Evolutionary conservation across 176 grass and related monocot genomes (phyloP), one percentile per base, ranked within the genome.

Genomic region (Leersia perrieri): DNA sequence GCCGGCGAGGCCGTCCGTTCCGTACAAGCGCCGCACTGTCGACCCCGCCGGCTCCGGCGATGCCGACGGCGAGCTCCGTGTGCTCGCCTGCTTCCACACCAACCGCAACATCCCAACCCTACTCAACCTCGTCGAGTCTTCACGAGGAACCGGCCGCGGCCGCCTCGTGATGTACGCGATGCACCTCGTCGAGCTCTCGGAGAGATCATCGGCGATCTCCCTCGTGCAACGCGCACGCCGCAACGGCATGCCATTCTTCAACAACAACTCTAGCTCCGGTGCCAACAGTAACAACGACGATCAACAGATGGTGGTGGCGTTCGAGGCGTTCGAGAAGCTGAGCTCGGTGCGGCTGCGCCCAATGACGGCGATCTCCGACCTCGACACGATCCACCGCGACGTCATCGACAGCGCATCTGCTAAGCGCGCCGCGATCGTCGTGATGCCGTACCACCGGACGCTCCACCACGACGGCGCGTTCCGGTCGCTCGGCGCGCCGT

Each of bases 131-230:
- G 83, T 97, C 2, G 94, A 97, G 82, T 89, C 77, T 36, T 89
- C 94, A 6, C 87, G 91, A 0, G 94, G 94, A 11, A 94, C 82
- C 0, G 70, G 86, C 2, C 74, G 29, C 1, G 68, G 66, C 40
- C 66, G 70, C 11, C 87, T 97, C 35, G 63, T 30, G 13, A 75
- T 97, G 62, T 97, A 91, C 70, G 91, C 91, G 9, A 86, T 97
- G 91, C 94, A 97, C 74, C 90, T 97, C 6, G 80, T 97, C 36
- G 88, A 97, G 91, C 78, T 94, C 16, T 94, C 87, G 4, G 91
- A 97, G 79, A 65, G 91, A 41, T 91, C 89, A 13, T 97, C 94
- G 13, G 86, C 89, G 3, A 91, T 97, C 84, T 78, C 55, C 68
- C 80, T 97, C 78, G 91, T 97, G 38, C 94, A 94, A n/a, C 85